Evolutionary conservation across 805 yeast genomes (phyloP).

Genomic region (Spathaspora boniae): DNA sequence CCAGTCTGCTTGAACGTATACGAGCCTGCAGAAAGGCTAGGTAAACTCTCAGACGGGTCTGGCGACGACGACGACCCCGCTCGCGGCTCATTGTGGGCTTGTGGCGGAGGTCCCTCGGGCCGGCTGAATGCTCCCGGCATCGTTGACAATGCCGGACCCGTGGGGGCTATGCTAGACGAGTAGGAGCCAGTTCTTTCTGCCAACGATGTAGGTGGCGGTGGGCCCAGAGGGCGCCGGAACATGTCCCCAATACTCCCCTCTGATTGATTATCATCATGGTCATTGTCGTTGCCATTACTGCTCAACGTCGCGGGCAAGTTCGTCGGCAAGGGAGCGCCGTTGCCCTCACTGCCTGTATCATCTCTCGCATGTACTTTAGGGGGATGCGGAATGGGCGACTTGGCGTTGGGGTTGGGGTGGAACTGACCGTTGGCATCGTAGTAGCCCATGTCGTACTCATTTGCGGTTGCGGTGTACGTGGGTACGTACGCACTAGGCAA

Average conservation of each 20-base stretch:
- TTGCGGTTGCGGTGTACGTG: slow-evolving; percentile 61
- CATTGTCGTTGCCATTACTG: not conserved
- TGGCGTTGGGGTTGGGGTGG: slow-evolving; percentile 33
- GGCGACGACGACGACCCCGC: not conserved
- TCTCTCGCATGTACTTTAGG: slow-evolving; percentile 24
- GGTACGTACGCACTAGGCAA: slow-evolving; percentile 53
- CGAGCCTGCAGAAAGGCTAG: slow-evolving; percentile 1
- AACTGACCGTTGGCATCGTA: slow-evolving; percentile 60
- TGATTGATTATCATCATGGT: slow-evolving; percentile 2
- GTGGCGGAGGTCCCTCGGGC: slow-evolving; percentile 1
- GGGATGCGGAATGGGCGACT: slow-evolving; percentile 14
- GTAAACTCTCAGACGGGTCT: not conserved
- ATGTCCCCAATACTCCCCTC: slow-evolving; percentile 7
- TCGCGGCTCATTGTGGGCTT: not conserved
- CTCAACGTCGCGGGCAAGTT: not conserved
- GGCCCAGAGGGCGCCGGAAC: slow-evolving; percentile 6
- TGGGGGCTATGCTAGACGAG: too few species aligned
- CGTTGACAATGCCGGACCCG: too few species aligned
- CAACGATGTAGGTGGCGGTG: slow-evolving; percentile 1
- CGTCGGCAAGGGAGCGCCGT: not conserved
- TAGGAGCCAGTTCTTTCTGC: too few species aligned
- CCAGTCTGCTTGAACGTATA: slow-evolving; percentile 1
- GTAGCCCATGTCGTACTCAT: slow-evolving; percentile 73
- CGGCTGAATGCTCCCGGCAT: slow-evolving; percentile 3
- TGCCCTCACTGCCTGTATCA: slow-evolving; percentile 1